Conservation (phyloP, 805 yeast genomes). For the Jamesozyma piceae region DNA sequence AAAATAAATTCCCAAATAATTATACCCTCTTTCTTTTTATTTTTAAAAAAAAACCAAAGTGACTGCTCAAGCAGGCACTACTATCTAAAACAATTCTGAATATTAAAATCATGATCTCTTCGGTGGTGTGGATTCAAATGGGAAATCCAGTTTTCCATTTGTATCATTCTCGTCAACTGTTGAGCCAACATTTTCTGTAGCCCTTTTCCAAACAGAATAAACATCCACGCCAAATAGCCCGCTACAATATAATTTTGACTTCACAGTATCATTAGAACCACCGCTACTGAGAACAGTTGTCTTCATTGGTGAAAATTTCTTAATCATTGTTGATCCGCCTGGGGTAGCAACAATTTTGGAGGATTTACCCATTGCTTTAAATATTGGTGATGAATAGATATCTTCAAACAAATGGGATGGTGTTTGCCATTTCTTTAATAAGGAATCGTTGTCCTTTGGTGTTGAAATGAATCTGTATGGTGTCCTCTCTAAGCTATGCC, state of each 20-base stretch:
- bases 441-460: conserved; percentile 17
- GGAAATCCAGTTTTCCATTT: conserved; percentile 9
- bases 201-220: conserved; percentile 30
- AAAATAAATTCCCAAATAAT: too few relatives aligned
- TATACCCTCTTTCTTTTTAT: too few relatives aligned
- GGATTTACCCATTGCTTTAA: conserved; percentile 17
- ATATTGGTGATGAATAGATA: conserved; percentile 26
- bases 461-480: conserved; percentile 18
- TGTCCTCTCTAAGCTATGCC: conserved; percentile 12
- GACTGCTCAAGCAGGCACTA: too few relatives aligned
- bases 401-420: conserved; percentile 29
- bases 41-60: too few relatives aligned
- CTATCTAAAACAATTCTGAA: too few relatives aligned
- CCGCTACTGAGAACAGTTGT: conserved; percentile 5
- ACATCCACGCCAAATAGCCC: conserved; percentile 31
- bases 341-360: conserved; percentile 13
- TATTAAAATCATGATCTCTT: too few relatives aligned
- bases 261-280: conserved; percentile 4
- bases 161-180: background rate
- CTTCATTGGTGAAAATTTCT: conserved; percentile 13
- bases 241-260: conserved; percentile 22
- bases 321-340: conserved; percentile 8
- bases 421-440: conserved; percentile 27
- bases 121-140: conserved; percentile 7
- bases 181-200: conserved; percentile 11